Base-by-base conservation (phyloP, 768 basidiomycete genomes). In the Serendipita vermifera region DNA sequence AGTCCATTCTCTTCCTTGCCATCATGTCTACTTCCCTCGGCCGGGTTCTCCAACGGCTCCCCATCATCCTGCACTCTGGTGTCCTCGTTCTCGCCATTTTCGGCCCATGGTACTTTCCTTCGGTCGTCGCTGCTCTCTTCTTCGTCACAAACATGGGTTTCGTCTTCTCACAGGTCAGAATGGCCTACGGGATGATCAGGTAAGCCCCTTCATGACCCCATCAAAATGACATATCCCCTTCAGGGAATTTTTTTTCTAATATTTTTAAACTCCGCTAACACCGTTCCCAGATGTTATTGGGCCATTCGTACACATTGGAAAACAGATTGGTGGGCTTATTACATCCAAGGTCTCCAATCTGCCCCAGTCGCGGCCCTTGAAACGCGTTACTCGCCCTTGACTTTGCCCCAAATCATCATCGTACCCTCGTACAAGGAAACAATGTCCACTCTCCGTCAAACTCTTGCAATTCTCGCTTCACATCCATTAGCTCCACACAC, bases 381-480 rank as follows among this genome's bases (percentile, higher is more conserved):
- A 33, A 38, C 35, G 17, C 36, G 33, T 24, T n/a, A 55, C 20
- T 26, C 55, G 17, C 55, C 51, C n/a, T 33, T 51, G 20, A 11
- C 46, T 5, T 17, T 57, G 9, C 35, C 35, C 9, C 57, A 57
- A 41, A 48, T 57, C 57, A 57, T 57, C 46, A 57, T 57, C 57
- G 11, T 57, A 13, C 57, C 57, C 11, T 48, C 43, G 46, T 57
- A 53, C 48, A 57, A 57, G 36, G 57, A 57, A 27, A 29, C 51
- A 15, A 29, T 54, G 54, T 35, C 36, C 38, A 41, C 53, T 9
- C 55, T 54, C n/a, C 54, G 61, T 4, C 62, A 65, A 54, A 65
- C 64, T 13, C 62, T 65, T 32, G 59, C 59, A 41, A 58, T 62
- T 14, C 61, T 65, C 17, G 64, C 63, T 6, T 63, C 64, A 15